phyloP scores from a whole-genome alignment of 176 grass and related monocot genomes.

The Oryza australiensis region DNA sequence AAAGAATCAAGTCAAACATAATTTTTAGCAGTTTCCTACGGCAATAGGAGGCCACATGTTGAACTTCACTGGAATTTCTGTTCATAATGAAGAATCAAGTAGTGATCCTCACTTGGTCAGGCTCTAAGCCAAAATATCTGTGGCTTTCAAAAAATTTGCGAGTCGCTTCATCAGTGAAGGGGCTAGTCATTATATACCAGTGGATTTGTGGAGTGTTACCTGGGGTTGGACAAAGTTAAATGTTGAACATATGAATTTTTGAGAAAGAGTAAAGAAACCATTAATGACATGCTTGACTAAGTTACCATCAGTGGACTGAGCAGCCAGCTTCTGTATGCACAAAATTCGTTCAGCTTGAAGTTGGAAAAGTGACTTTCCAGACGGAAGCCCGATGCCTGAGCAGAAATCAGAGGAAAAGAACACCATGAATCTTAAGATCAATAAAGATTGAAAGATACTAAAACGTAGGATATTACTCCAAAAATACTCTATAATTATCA shows the following conservation, averaged over 20 bases:
- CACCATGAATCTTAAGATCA: slow-evolving; percentile 19
- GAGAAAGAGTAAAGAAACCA: neutral
- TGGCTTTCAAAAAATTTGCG: slow-evolving; percentile 70
- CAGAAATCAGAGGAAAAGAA: slow-evolving; percentile 26
- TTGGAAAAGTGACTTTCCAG: slow-evolving; percentile 85
- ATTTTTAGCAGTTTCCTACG: slow-evolving; percentile 12
- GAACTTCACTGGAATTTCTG: neutral
- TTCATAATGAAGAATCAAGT: slow-evolving; percentile 15
- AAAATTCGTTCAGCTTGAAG: slow-evolving; percentile 90
- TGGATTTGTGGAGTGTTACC: slow-evolving; percentile 54
- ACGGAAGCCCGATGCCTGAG: slow-evolving; percentile 79
- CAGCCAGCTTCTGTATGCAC: slow-evolving; percentile 76
- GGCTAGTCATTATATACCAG: slow-evolving; percentile 98
- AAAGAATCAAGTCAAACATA: slow-evolving; percentile 16
- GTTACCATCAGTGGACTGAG: slow-evolving; percentile 73
- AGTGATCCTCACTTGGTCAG: slow-evolving; percentile 60
- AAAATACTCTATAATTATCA: neutral
- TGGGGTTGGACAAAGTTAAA: slow-evolving; percentile 39
- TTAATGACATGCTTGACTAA: neutral
- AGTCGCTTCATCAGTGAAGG: slow-evolving; percentile 76
- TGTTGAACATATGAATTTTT: neutral
- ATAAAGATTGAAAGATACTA: neutral
- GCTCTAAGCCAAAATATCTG: slow-evolving; percentile 86
- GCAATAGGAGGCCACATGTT: neutral
- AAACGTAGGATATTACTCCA: neutral